These are phyloP conservation scores for Sporothrix brasiliensis DNA, from an alignment of 2,329 filamentous ascomycete species.

Conservation along the genomic window DNA sequence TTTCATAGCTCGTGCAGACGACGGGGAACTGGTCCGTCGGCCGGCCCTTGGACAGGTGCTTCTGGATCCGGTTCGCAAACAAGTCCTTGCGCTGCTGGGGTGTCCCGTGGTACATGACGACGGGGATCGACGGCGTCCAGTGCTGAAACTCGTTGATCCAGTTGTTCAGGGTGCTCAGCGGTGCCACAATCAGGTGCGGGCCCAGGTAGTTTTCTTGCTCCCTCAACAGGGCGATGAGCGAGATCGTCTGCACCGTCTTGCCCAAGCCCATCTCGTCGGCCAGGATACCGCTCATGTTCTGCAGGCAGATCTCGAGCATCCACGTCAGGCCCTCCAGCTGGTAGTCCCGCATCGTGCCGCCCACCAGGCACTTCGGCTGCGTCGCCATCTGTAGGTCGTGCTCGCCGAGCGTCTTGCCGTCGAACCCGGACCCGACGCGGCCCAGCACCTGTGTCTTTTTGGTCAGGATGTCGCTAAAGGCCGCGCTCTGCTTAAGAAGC, in stretches of 20 bases:
- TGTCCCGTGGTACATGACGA: slow-evolving; percentile 86
- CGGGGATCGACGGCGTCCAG: slow-evolving; percentile 88
- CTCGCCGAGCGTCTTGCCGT: slow-evolving; percentile 62
- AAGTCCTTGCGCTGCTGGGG: slow-evolving; percentile 76
- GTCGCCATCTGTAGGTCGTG: slow-evolving; percentile 76
- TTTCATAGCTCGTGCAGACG: slow-evolving; percentile 93
- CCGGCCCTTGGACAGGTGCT: slow-evolving; percentile 63
- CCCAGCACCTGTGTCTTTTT: slow-evolving; percentile 66
- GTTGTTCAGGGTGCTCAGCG: slow-evolving; percentile 88
- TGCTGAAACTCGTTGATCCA: slow-evolving; percentile 93
- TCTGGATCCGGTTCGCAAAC: slow-evolving; percentile 71
- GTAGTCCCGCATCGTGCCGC: slow-evolving; percentile 90
- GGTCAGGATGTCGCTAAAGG: slow-evolving; percentile 65
- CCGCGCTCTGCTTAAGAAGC: slow-evolving; percentile 60
- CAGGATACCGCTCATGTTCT: slow-evolving; percentile 87
- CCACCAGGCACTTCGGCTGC: slow-evolving; percentile 82
- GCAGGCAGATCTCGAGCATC: slow-evolving; percentile 80
- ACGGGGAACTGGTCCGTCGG: slow-evolving; percentile 76
- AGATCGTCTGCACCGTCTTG: slow-evolving; percentile 90
- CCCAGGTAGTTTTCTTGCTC: slow-evolving; percentile 83
- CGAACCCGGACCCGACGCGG: slow-evolving; percentile 62
- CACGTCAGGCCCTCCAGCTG: slow-evolving; percentile 93
- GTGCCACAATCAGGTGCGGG: slow-evolving; percentile 87
- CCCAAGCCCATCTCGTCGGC: slow-evolving; percentile 92
- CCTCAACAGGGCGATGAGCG: slow-evolving; percentile 80